phyloP scores from a whole-genome alignment of 1,284 basidiomycete species.

The Tetrapyrgos nigripes region DNA sequence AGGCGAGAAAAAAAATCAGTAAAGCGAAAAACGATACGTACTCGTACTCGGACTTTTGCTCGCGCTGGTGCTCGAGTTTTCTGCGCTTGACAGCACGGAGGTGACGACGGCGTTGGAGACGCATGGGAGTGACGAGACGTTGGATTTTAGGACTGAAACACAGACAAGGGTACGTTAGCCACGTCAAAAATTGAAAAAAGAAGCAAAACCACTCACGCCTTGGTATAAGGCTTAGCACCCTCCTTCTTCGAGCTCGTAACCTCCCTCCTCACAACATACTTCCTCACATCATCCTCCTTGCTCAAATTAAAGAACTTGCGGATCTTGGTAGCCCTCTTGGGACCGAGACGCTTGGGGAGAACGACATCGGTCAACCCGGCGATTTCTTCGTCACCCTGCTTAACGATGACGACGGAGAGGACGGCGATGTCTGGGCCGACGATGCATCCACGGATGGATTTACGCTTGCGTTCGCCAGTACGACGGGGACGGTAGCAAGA shows the following conservation, averaged over 20 bases:
- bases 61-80: conserved; percentile 91
- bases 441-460: conserved; percentile 98
- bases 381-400: conserved; percentile 95
- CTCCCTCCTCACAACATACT: conserved; percentile 95
- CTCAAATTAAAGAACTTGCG: conserved; percentile 97
- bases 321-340: conserved; percentile 96
- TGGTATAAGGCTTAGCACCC: conserved; percentile 95
- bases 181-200: not conserved
- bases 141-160: conserved; percentile 81
- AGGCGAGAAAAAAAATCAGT: conserved; percentile 2
- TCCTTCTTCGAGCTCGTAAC: conserved; percentile 92
- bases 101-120: conserved; percentile 97
- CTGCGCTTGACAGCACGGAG: conserved; percentile 90
- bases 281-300: conserved; percentile 98
- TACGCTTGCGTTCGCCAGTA: conserved; percentile 96
- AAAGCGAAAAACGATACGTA: conserved; percentile 37
- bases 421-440: conserved; percentile 97
- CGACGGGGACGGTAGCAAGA: conserved; percentile 97
- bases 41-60: conserved; percentile 95
- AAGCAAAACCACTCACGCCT: conserved; percentile 82
- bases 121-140: conserved; percentile 91
- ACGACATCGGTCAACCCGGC: conserved; percentile 93
- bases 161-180: conserved; percentile 6
- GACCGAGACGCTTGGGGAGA: conserved; percentile 95
- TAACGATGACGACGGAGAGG: conserved; percentile 93